These are phyloP conservation scores for Takakia lepidozioides DNA, from an alignment of 225 moss, liverwort and hornwort species.

Conservation along the genomic window DNA sequence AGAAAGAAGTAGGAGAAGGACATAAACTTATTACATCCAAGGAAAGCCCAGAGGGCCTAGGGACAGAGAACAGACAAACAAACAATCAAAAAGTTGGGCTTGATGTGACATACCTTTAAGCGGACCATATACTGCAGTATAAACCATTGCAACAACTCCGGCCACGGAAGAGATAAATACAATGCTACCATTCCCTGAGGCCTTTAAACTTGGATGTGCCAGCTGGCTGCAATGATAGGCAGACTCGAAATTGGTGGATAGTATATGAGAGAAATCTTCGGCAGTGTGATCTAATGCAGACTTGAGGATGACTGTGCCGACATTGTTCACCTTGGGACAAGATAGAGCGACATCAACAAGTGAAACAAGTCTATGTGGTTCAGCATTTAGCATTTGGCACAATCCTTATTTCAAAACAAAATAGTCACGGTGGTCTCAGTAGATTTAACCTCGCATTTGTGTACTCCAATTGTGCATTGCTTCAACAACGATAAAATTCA, in stretches of 20 bases:
- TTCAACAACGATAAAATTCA: too few species aligned
- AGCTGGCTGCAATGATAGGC: slow-evolving; percentile 19
- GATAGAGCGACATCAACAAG: background rate
- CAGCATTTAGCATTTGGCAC: too few species aligned
- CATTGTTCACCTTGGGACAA: slow-evolving; percentile 25
- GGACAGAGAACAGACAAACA: background rate
- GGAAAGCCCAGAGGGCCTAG: background rate
- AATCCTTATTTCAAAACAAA: too few species aligned
- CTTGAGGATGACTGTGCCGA: slow-evolving; percentile 17
- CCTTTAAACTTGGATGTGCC: slow-evolving; percentile 30
- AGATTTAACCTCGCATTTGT: background rate
- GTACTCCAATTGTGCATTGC: too few species aligned
- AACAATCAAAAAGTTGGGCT: background rate
- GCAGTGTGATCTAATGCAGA: slow-evolving; percentile 15
- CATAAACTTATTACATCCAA: too few species aligned
- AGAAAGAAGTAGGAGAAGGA: too few species aligned
- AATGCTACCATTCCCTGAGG: slow-evolving; percentile 23
- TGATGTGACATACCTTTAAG: slow-evolving; percentile 16
- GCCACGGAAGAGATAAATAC: slow-evolving; percentile 30
- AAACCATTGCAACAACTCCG: slow-evolving; percentile 12
- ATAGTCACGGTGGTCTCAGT: too few species aligned
- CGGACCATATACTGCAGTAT: slow-evolving; percentile 19
- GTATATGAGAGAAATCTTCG: slow-evolving; percentile 11
- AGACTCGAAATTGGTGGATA: slow-evolving; percentile 29
- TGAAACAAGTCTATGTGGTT: too few species aligned